Percentiles rank a stretch among this genome's conserved stretches.
Conservation (phyloP, 495 filamentous ascomycete genomes). For the Podospora fimiseda region DNA sequence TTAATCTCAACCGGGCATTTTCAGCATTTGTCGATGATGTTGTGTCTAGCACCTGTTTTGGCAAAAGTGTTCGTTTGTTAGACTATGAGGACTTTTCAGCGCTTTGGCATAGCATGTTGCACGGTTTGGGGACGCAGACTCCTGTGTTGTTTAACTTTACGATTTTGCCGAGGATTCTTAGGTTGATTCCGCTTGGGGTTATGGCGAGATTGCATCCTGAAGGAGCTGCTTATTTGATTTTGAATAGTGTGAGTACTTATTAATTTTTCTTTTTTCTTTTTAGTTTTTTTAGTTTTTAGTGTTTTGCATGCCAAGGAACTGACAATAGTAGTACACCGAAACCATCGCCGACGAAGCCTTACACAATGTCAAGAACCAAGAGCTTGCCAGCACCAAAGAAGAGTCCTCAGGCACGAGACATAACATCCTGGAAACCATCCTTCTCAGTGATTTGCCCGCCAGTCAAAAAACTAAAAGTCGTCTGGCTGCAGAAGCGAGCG, state of each 20-base stretch:
- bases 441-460: not conserved
- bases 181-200: not conserved
- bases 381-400: not conserved
- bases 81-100: not conserved
- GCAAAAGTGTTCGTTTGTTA: not conserved
- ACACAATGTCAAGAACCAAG: too few relatives aligned
- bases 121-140: not conserved
- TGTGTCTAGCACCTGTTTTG: not conserved
- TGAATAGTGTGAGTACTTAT: not conserved
- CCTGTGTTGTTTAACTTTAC: not conserved
- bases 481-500: not conserved
- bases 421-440: not conserved
- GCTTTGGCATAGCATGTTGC: not conserved
- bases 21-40: not conserved
- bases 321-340: not conserved
- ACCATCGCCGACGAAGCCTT: not conserved
- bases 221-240: not conserved
- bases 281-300: not conserved
- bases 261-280: not conserved
- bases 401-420: not conserved
- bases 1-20: constrained; percentile 1
- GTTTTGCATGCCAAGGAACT: not conserved
- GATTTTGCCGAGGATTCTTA: not conserved
- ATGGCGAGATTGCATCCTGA: not conserved
- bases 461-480: not conserved